Evolutionary conservation across 1,284 basidiomycete genomes (phyloP), one percentile per base, ranked within the genome.

Genomic region (Ustilago shanxiensis): DNA sequence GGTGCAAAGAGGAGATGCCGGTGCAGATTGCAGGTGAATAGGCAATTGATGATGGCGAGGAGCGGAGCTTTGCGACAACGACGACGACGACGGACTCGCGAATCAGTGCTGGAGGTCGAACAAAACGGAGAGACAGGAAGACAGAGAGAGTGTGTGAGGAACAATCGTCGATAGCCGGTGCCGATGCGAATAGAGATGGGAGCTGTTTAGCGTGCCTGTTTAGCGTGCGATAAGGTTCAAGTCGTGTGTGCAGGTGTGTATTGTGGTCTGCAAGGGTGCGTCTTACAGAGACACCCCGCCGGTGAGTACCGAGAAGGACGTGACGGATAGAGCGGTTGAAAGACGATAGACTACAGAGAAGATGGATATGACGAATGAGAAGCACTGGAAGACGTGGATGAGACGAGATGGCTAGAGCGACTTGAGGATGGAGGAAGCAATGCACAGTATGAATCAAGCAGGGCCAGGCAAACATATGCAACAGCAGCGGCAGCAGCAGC

Each of bases 291-390:
- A 49, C 41, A 14, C 22, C 26, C 47, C n/a, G 47, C 47, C 47
- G 47, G 47, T 49, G 47, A 49, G 47, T 49, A 26, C 47, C 47
- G 47, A 49, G 47, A 24, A 14, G 47, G 47, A 49, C 14, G 22
- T 24, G 24, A 49, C 22, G 22, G 24, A 24, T 24, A 26, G 24
- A 49, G 24, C 22, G 9, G 24, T 28, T 26, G 47, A 28, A 49
- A 49, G 10, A 49, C 1, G 24, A 49, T 24, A 24, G 47, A 49
- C 41, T 50, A 61, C 55, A 67, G 65, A 57, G 47, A 16, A 11
- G 54, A 61, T 29, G 47, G 41, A 64, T 57, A 72, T 72, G 70
- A 67, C 70, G 70, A 72, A 66, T 72, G 18, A 26, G 22, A 20
- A 22, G 52, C 26, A 52, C 61, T 53, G 49, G 62, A 37, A 37